Conservation (phyloP, 441 rosid species). For the Rhodomyrtus psidioides region DNA sequence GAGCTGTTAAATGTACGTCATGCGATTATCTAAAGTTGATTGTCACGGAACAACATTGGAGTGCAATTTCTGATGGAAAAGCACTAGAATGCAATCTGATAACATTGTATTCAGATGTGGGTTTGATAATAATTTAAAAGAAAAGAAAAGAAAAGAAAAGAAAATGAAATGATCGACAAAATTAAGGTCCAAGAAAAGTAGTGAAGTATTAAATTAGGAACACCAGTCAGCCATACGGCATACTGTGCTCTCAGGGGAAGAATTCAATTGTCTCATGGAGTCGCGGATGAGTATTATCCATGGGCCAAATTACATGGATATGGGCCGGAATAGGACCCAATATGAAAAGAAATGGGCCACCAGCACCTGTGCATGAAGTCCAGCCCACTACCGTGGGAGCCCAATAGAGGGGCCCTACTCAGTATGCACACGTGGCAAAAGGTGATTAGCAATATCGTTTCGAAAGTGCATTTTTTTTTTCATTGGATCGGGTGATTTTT, state of each 20-base stretch:
- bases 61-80: neutral
- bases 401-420: neutral
- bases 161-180: neutral
- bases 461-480: no score
- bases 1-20: no score
- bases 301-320: neutral
- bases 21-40: neutral
- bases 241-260: neutral
- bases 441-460: neutral
- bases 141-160: neutral
- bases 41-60: neutral
- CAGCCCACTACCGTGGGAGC: neutral
- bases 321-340: neutral
- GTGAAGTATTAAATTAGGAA: neutral
- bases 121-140: neutral
- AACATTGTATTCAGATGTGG: neutral
- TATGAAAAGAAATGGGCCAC: neutral
- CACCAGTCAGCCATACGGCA: rapidly evolving
- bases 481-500: neutral
- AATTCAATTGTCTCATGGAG: neutral
- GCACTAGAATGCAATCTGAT: neutral
- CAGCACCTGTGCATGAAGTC: no score
- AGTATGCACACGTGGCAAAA: neutral
- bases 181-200: neutral
- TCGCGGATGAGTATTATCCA: neutral